phyloP scores from a whole-genome alignment of 202 grass and related monocot genomes.

The Schoenoplectus triqueter region DNA sequence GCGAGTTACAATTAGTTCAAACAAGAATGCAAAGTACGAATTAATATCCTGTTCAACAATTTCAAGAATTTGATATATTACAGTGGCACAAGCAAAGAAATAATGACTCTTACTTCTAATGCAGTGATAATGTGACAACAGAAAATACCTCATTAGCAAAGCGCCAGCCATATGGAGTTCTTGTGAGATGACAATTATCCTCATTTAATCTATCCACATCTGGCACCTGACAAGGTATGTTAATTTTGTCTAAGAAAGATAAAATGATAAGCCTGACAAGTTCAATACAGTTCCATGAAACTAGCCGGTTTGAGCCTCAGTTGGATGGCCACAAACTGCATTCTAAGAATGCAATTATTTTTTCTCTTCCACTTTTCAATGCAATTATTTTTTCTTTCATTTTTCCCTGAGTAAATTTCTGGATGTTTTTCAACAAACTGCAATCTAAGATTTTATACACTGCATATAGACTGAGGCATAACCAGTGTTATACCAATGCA shows the following conservation, averaged over 20 bases:
- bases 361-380: too few species aligned
- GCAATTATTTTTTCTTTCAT: too few species aligned
- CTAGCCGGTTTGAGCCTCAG: neutral
- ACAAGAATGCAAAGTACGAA: constrained; percentile 79
- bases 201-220: constrained; percentile 59
- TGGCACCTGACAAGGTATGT: constrained; percentile 60
- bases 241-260: constrained; percentile 17
- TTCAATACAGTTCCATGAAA: neutral
- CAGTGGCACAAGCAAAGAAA: constrained; percentile 30
- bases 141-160: constrained; percentile 60
- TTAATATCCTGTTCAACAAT: constrained; percentile 74
- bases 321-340: too few species aligned
- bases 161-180: constrained; percentile 68
- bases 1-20: constrained; percentile 68
- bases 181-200: constrained; percentile 79
- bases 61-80: constrained; percentile 23
- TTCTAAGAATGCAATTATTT: too few species aligned
- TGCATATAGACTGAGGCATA: too few species aligned
- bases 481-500: too few species aligned
- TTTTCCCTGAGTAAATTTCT: too few species aligned
- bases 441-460: too few species aligned
- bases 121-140: constrained; percentile 25
- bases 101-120: neutral
- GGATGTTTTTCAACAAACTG: too few species aligned
- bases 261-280: neutral